Evolutionary conservation across 73 alveolate species (phyloP).

Genomic region (Tetrahymena elliotti): DNA sequence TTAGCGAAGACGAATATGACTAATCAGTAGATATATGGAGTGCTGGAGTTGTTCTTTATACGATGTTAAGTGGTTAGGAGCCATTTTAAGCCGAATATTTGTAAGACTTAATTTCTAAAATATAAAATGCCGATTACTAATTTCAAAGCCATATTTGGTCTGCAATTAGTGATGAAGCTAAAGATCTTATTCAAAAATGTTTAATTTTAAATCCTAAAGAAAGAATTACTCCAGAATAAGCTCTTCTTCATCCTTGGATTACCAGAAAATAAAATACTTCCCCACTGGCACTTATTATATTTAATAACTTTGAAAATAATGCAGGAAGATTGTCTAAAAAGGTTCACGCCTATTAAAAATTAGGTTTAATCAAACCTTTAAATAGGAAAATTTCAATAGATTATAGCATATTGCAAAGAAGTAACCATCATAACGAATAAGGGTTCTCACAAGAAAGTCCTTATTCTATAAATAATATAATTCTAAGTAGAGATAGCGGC

Average conservation of each 20-base stretch:
- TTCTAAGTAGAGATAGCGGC: neutral
- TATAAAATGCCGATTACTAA: neutral
- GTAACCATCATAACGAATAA: neutral
- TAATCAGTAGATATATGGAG: slow-evolving; percentile 30
- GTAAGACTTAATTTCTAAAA: neutral
- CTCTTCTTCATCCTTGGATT: slow-evolving; percentile 87
- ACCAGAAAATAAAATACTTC: slow-evolving; percentile 52
- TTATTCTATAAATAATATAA: neutral
- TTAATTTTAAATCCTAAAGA: slow-evolving; percentile 62
- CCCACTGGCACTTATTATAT: neutral
- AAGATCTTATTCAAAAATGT: slow-evolving; percentile 62
- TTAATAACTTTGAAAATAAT: neutral
- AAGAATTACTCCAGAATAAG: slow-evolving; percentile 69
- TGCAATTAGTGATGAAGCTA: slow-evolving; percentile 26
- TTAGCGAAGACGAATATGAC: slow-evolving; percentile 40
- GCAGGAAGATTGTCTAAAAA: neutral
- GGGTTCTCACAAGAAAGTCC: neutral
- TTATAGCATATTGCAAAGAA: neutral
- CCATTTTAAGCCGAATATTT: neutral
- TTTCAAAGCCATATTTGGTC: neutral
- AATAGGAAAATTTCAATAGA: neutral
- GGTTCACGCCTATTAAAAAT: neutral
- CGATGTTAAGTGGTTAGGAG: slow-evolving; percentile 29
- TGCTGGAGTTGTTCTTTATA: slow-evolving; percentile 31
- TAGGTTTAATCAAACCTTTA: neutral